Base-by-base conservation (phyloP, 2,329 filamentous ascomycete species). In the Keithomyces neogunnii region DNA sequence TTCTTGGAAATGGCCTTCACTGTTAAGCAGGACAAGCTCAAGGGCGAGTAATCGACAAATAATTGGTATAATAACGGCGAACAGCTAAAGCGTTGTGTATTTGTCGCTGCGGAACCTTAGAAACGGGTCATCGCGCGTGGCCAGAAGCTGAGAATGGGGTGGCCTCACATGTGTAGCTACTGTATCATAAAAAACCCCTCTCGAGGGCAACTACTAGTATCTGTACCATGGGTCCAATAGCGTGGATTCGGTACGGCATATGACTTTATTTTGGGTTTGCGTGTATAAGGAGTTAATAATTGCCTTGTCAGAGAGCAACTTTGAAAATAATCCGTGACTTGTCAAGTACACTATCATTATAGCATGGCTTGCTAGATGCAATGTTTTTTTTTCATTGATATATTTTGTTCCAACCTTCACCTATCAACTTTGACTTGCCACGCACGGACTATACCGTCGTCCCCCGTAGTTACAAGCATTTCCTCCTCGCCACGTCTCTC, bases 381-480 rank as follows among this genome's bases (percentile, higher is more conserved):
- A 40, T 33, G 5, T 38, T 47, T 31, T 43, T 10, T 35, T 10
- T 46, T 38, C n/a, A 42, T 32, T 53, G 8, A 11, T 47, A 47
- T 19, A 19, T 26, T 3, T 10, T 38, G 32, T 4, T 33, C 31
- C 5, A 11, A 8, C 36, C 10, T 31, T 38, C 28, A 31, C 31
- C 3, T 3, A 8, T 33, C 43, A 26, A 36, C 33, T 43, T 47
- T 55, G n/a, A 89, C 63, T 56, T 80, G 77, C 92, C 93, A 99
- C 1, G 91, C 83, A 62, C 86, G 85, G 31, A 96, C 86, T 49
- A 86, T 76, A 0, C 93, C 93, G 69, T 97, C 91, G 65, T 99
- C 93, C 0, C 92, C 93, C 0, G 91, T 96, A 13, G 87, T 93
- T 26, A 97, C 74, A 45, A 99, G 74, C 65, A 96, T 86, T 70